phyloP scores from a whole-genome alignment of 2,329 filamentous ascomycete genomes.

The Xylaria polymorpha region DNA sequence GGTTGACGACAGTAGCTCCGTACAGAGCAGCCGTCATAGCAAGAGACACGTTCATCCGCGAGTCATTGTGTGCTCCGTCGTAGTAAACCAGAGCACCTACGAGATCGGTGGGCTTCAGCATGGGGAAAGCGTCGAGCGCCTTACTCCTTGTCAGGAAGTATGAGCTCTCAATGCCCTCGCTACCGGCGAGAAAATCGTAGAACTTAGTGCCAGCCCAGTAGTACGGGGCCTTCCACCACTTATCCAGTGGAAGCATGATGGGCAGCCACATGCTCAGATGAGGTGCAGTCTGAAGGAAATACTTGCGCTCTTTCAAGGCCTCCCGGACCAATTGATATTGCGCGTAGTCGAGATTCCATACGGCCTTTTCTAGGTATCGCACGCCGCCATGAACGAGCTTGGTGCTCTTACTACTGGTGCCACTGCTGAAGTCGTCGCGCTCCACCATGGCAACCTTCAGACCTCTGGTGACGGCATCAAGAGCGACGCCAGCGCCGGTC shows the following conservation, averaged over 20 bases:
- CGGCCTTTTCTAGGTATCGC: slow-evolving; percentile 78
- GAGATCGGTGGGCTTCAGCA: slow-evolving; percentile 83
- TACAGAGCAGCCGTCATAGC: slow-evolving; percentile 91
- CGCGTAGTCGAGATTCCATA: slow-evolving; percentile 80
- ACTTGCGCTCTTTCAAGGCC: slow-evolving; percentile 78
- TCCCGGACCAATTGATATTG: slow-evolving; percentile 79
- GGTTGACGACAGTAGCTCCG: slow-evolving; percentile 83
- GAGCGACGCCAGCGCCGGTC: slow-evolving; percentile 76
- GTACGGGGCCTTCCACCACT: slow-evolving; percentile 82
- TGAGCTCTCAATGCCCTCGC: slow-evolving; percentile 87
- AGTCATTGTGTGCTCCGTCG: slow-evolving; percentile 92
- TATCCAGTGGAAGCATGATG: slow-evolving; percentile 79
- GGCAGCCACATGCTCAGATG: slow-evolving; percentile 79
- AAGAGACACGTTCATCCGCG: slow-evolving; percentile 89
- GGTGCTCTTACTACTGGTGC: slow-evolving; percentile 80
- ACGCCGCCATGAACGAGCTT: slow-evolving; percentile 83
- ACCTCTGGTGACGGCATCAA: slow-evolving; percentile 77
- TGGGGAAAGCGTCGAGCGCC: slow-evolving; percentile 86
- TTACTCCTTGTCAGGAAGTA: slow-evolving; percentile 90
- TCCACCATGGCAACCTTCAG: slow-evolving; percentile 78
- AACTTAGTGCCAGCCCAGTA: slow-evolving; percentile 83
- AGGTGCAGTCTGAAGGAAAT: slow-evolving; percentile 79
- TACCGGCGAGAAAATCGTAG: slow-evolving; percentile 86
- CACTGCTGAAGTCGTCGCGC: slow-evolving; percentile 78
- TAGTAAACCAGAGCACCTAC: slow-evolving; percentile 90